Conservation (phyloP, 306 rosid species). For the Spatholobus suberectus region DNA sequence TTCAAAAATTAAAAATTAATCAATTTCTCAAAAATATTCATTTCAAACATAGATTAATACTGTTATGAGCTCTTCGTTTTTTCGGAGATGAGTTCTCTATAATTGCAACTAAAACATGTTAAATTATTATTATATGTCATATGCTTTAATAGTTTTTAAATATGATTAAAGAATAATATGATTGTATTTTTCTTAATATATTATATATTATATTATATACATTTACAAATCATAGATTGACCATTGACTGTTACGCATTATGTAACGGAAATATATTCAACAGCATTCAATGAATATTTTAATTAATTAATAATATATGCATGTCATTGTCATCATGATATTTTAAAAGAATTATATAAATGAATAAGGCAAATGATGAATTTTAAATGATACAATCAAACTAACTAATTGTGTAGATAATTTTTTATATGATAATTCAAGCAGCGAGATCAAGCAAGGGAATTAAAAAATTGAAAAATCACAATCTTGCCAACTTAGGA, state of each 20-base stretch:
- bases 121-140: not conserved
- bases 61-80: no score
- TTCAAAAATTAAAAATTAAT: not conserved
- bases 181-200: not conserved
- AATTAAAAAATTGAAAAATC: not conserved
- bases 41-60: no score
- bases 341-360: not conserved
- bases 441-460: not conserved
- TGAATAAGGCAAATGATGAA: not conserved
- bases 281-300: not conserved
- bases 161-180: not conserved
- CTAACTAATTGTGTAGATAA: not conserved
- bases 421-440: not conserved
- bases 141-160: not conserved
- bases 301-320: not conserved
- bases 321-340: not conserved
- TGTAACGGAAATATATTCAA: not conserved
- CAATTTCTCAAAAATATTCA: not conserved
- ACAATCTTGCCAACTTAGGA: not conserved
- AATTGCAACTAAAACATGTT: not conserved
- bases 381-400: not conserved
- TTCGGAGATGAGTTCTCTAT: not conserved
- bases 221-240: not conserved
- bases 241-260: not conserved
- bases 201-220: not conserved